Base-by-base conservation (phyloP, 2,329 filamentous ascomycete species). In the Coleophoma eucalyptorum region DNA sequence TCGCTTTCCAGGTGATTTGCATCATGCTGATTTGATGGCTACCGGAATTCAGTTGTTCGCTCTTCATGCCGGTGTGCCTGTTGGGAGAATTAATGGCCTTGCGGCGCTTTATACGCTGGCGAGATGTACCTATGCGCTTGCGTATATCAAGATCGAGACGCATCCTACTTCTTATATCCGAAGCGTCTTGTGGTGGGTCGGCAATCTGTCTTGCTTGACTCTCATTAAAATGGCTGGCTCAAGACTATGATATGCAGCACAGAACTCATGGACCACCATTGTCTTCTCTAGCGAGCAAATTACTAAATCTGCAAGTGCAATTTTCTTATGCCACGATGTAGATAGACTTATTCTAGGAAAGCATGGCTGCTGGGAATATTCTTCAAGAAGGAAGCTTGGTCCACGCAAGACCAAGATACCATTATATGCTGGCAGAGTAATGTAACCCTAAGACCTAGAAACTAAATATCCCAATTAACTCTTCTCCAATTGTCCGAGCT, bases 111-210 rank as follows among this genome's bases (percentile, higher is more conserved):
- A 77, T 61, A 71, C 69, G 5, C 13, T 69, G 10, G 69, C 67
- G 5, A 67, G 74, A 26, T 11, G 72, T n/a, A 58, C 58, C 1
- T 77, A 76, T 59, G 70, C 62, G 1, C 54, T 55, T 11, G 61
- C 67, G 5, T 77, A 77, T 59, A 62, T 76, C 2, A 46, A 69
- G 1, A 61, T 72, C 32, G 70, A 70, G 32, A 61, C 66, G 40
- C 61, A 65, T 31, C 42, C 34, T 5, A 65, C 64, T 61, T 69
- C 67, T 45, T 62, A 63, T 51, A n/a, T 69, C 8, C 61, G 73
- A 45, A 69, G 66, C 1, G 34, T 69, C 12, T 54, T 62, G 15
- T 76, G 72, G 72, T 76, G 72, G 73, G 62, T 59, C 15, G 69
- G 69, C 3, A 76, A 75, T 62, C 20, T 67, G 1, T 66, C 66